Percentiles rank a stretch among this genome's conserved stretches.
Conservation (phyloP, 2,329 filamentous ascomycete species). For the Sporothrix protearum region DNA sequence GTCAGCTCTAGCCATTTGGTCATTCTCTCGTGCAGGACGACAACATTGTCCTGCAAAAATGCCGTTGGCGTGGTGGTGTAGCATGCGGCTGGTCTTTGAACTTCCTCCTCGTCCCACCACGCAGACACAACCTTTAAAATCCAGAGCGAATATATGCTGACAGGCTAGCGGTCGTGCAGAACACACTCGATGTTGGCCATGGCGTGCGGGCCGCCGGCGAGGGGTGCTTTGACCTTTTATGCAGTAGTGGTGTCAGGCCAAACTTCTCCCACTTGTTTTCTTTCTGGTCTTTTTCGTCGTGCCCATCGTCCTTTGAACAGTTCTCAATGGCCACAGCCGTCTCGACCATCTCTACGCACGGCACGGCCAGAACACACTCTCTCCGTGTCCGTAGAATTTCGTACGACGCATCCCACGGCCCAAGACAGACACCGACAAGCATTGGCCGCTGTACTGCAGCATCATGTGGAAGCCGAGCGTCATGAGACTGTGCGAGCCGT, state of each 20-base stretch:
- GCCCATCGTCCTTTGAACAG: neutral
- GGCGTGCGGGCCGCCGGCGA: constrained; percentile 34
- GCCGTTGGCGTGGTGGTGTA: constrained; percentile 38
- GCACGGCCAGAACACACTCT: constrained; percentile 36
- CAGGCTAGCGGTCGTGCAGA: constrained; percentile 36
- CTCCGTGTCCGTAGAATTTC: constrained; percentile 32
- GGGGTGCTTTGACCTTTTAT: constrained; percentile 1
- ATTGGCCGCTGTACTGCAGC: constrained; percentile 38
- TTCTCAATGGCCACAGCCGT: constrained; percentile 28
- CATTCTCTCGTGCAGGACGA: constrained; percentile 37
- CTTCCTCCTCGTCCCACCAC: constrained; percentile 34
- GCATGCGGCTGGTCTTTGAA: constrained; percentile 34
- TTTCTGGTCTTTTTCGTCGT: neutral
- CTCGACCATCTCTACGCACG: constrained; percentile 25
- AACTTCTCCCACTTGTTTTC: neutral
- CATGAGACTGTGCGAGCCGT: constrained; percentile 38
- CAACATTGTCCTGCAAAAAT: constrained; percentile 33
- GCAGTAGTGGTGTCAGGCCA: neutral
- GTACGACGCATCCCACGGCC: constrained; percentile 38
- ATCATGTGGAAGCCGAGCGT: constrained; percentile 41
- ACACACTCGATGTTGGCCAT: constrained; percentile 39
- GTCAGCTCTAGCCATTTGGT: constrained; percentile 38
- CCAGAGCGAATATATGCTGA: constrained; percentile 37
- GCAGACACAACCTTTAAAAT: constrained; percentile 36
- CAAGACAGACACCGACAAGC: constrained; percentile 35